Conservation (phyloP, 768 basidiomycete species). For the Lactarius vividus region DNA sequence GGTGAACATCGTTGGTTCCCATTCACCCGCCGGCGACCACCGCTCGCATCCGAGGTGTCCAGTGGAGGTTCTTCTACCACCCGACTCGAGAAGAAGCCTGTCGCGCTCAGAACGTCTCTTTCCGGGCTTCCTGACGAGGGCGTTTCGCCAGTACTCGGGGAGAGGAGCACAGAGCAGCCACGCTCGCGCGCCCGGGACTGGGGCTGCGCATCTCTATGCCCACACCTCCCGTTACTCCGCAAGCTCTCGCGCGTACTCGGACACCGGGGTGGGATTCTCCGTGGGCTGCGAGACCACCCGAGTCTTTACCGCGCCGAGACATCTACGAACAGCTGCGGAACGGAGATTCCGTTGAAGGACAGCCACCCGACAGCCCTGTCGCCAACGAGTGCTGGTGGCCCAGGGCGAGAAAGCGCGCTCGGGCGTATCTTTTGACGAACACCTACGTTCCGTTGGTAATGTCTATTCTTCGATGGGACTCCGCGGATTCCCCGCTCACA, state of each 20-base stretch:
- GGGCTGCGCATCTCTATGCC: constrained; percentile 37
- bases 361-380: constrained; percentile 15
- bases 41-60: constrained; percentile 1
- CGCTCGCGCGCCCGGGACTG: constrained; percentile 21
- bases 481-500: background rate
- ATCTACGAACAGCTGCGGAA: constrained; percentile 23
- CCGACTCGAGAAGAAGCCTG: constrained; percentile 13
- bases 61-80: background rate
- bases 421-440: constrained; percentile 69
- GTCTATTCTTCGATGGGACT: constrained; percentile 9
- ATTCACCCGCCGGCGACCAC: constrained; percentile 56
- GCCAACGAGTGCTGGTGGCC: constrained; percentile 31
- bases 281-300: constrained; percentile 50
- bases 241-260: constrained; percentile 52
- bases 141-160: constrained; percentile 17
- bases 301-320: background rate
- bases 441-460: constrained; percentile 76
- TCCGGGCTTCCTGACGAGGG: constrained; percentile 11
- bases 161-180: constrained; percentile 30
- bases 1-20: constrained; percentile 60
- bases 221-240: constrained; percentile 36
- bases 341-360: constrained; percentile 3
- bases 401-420: constrained; percentile 47
- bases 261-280: constrained; percentile 70
- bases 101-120: constrained; percentile 1